Conservation (phyloP, 164 flowering plant species). For the Vitis riparia region DNA sequence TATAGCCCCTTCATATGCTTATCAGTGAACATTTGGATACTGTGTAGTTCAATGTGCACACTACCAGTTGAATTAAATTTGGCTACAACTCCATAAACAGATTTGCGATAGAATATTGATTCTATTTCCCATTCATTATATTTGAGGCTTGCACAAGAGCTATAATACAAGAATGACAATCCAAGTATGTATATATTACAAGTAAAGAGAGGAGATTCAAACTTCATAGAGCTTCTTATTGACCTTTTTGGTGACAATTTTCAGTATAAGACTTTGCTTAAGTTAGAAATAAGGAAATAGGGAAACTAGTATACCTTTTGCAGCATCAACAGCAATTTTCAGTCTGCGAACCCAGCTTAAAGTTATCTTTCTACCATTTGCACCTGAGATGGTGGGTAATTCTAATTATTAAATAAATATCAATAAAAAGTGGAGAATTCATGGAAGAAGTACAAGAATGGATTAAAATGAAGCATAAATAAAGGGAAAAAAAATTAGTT, state of each 20-base stretch:
- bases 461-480: background rate
- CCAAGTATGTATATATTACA: no score
- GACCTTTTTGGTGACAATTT: no score
- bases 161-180: no score
- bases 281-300: background rate
- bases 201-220: no score
- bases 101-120: no score
- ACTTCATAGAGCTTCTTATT: no score
- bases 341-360: constrained; percentile 83
- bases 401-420: constrained; percentile 1
- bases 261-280: background rate
- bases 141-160: no score
- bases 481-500: background rate
- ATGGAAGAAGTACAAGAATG: background rate
- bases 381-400: constrained; percentile 41
- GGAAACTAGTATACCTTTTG: constrained; percentile 53
- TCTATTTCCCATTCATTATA: no score
- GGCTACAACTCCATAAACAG: no score
- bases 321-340: constrained; percentile 89
- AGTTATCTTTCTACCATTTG: constrained; percentile 50
- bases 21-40: background rate
- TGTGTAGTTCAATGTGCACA: background rate
- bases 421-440: background rate
- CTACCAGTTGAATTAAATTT: no score
- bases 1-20: background rate